Percentiles rank a stretch among this genome's conserved stretches.
phyloP scores from a whole-genome alignment of 805 yeast species.

The Yarrowia deformans region DNA sequence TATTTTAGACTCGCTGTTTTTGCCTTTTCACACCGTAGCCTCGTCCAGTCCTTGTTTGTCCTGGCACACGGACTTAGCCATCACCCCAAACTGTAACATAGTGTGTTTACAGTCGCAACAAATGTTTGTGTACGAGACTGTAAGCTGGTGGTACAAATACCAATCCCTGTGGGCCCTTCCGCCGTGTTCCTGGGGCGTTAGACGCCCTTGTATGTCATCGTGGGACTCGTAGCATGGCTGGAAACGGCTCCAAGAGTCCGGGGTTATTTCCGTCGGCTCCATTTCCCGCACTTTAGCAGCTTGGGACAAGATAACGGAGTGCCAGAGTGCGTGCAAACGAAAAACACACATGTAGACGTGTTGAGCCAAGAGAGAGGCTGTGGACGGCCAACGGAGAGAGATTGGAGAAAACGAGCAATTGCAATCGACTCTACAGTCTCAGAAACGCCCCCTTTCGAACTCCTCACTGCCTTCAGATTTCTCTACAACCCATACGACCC shows the following conservation, averaged over 20 bases:
- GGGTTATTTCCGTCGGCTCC: slow-evolving; percentile 20
- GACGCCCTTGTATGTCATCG: not conserved
- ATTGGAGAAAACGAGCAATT: not conserved
- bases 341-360: not conserved
- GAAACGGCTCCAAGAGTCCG: not conserved
- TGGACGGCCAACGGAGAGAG: not conserved
- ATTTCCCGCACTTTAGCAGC: slow-evolving; percentile 22
- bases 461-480: not conserved
- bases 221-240: not conserved
- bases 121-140: not conserved
- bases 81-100: slow-evolving; percentile 18
- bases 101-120: slow-evolving; percentile 6
- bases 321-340: slow-evolving; percentile 3
- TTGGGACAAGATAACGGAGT: slow-evolving; percentile 15
- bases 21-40: slow-evolving; percentile 27
- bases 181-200: not conserved
- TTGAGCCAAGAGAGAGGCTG: not conserved
- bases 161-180: not conserved
- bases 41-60: slow-evolving; percentile 16
- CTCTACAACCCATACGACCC: not conserved
- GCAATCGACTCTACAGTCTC: not conserved
- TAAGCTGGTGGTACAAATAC: not conserved
- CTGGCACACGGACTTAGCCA: slow-evolving; percentile 15
- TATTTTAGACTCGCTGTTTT: not conserved
- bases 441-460: not conserved